phyloP scores from a whole-genome alignment of 257 asterid species.

The Nemophila menziesii region DNA sequence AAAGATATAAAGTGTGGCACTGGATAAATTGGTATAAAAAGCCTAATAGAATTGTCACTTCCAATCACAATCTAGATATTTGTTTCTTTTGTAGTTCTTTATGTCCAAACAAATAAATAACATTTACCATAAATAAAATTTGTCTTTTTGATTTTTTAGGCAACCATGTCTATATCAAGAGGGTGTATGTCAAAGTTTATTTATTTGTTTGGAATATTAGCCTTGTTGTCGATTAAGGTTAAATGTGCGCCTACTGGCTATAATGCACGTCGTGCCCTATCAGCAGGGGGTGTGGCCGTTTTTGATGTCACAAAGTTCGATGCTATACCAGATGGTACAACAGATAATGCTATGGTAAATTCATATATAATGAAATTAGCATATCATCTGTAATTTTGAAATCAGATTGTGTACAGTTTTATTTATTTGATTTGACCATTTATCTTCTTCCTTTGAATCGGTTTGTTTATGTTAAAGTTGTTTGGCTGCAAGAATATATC shows the following conservation, averaged over 20 bases:
- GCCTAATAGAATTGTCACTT: neutral
- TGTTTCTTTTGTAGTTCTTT: neutral
- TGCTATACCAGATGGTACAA: constrained; percentile 30
- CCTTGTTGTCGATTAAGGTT: constrained; percentile 17
- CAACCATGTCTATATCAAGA: neutral
- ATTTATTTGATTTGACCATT: neutral
- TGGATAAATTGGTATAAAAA: neutral
- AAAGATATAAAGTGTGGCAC: neutral
- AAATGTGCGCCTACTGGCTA: constrained; percentile 7
- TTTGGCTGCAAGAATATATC: no score
- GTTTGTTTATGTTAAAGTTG: no score
- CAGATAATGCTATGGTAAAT: constrained; percentile 25
- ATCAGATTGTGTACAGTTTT: no score
- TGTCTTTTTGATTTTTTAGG: neutral
- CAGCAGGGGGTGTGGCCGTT: constrained; percentile 24
- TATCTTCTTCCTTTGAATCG: no score
- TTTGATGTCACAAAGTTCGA: constrained; percentile 44
- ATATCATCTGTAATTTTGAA: no score
- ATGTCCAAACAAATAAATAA: neutral
- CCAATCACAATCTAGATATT: neutral
- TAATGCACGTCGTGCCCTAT: constrained; percentile 14
- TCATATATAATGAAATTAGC: neutral
- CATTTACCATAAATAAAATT: neutral
- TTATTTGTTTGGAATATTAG: constrained; percentile 1
- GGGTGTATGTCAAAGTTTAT: neutral